Evolutionary conservation across 1,284 basidiomycete genomes (phyloP).

Genomic region (Golubevia pallescens): DNA sequence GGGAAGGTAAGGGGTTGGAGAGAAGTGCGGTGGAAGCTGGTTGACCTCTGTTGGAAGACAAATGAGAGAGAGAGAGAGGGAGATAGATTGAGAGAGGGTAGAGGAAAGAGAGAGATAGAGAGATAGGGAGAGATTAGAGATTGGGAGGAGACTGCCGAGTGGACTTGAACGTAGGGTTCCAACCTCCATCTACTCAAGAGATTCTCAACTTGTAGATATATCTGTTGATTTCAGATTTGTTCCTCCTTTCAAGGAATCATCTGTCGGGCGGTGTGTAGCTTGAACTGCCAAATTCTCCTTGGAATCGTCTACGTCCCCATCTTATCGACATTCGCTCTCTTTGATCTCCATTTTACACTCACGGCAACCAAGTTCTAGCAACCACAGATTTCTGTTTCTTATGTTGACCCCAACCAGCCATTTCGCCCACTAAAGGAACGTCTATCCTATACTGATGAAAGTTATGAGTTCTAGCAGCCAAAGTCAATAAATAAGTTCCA

Average conservation of each 20-base stretch:
- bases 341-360: neutral
- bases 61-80: neutral
- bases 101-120: no score
- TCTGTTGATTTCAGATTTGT: no score
- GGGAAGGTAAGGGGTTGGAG: constrained; percentile 3
- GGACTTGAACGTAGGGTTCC: no score
- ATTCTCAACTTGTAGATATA: no score
- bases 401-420: neutral
- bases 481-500: constrained; percentile 29
- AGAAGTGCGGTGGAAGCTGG: constrained; percentile 2
- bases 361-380: constrained; percentile 1
- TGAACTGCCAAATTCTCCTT: no score
- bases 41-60: neutral
- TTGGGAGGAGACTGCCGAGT: no score
- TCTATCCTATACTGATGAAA: constrained; percentile 36
- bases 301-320: no score
- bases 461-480: constrained; percentile 21
- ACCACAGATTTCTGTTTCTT: neutral
- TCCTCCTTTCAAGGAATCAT: no score
- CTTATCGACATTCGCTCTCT: neutral
- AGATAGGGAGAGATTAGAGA: no score
- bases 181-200: no score
- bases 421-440: constrained; percentile 10
- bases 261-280: no score
- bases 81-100: neutral